phyloP scores from a whole-genome alignment of 2,329 filamentous ascomycete genomes.

The Alternaria brassicae region DNA sequence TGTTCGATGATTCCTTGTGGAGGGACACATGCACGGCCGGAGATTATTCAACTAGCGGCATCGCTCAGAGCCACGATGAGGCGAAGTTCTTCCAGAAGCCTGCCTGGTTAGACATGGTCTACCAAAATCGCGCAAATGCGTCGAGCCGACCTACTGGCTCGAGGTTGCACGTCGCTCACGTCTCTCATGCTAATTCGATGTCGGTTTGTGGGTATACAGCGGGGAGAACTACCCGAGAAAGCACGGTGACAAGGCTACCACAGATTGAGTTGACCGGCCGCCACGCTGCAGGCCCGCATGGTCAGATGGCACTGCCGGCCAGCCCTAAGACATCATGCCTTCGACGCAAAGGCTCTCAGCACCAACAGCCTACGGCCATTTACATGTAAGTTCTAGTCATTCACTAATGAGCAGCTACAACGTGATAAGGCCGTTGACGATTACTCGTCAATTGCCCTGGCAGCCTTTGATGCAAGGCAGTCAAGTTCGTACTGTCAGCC shows the following conservation, averaged over 20 bases:
- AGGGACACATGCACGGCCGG: not conserved
- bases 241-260: conserved; percentile 14
- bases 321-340: conserved; percentile 16
- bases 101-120: conserved; percentile 15
- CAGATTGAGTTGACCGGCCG: conserved; percentile 24
- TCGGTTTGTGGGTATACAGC: conserved; percentile 5
- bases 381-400: conserved; percentile 17
- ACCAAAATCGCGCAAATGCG: conserved; percentile 16
- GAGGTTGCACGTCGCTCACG: conserved; percentile 13
- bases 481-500: conserved; percentile 22
- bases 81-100: conserved; percentile 27
- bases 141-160: conserved; percentile 18
- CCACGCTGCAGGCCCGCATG: conserved; percentile 18
- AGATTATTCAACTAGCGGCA: conserved; percentile 12
- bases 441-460: conserved; percentile 30
- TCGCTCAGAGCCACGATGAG: conserved; percentile 25
- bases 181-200: conserved; percentile 22
- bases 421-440: conserved; percentile 24
- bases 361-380: conserved; percentile 22
- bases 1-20: not conserved
- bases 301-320: conserved; percentile 29
- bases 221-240: conserved; percentile 14
- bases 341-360: conserved; percentile 14
- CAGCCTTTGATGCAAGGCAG: conserved; percentile 16
- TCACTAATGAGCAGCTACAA: conserved; percentile 26